Conservation (phyloP, 2,329 filamentous ascomycete genomes). For the Epicoccum nigrum region DNA sequence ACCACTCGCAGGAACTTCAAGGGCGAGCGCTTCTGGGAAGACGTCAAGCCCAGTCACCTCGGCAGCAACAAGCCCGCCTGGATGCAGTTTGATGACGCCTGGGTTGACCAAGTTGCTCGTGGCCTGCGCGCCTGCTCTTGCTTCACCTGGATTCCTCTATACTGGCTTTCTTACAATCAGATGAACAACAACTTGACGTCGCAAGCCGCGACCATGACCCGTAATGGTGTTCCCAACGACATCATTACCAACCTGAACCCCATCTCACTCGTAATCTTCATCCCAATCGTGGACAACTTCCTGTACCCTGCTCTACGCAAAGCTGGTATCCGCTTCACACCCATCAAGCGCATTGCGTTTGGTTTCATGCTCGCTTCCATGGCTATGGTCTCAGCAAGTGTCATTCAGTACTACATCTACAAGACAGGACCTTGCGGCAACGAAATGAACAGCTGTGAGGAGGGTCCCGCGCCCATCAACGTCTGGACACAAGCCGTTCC, state of each 20-base stretch:
- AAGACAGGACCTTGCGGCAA: constrained; percentile 65
- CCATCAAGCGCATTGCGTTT: constrained; percentile 59
- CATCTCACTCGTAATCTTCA: constrained; percentile 60
- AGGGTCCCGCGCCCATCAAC: constrained; percentile 63
- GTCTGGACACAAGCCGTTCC: constrained; percentile 62
- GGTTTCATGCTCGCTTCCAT: constrained; percentile 57
- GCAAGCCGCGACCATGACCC: constrained; percentile 60
- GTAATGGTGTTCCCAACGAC: constrained; percentile 62
- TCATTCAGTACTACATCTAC: constrained; percentile 68
- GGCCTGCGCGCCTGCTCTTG: constrained; percentile 48
- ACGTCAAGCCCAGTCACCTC: constrained; percentile 70
- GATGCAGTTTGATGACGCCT: constrained; percentile 85
- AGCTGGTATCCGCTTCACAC: constrained; percentile 57
- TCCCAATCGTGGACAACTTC: constrained; percentile 60
- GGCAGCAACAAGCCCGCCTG: constrained; percentile 64
- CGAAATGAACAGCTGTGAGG: constrained; percentile 60
- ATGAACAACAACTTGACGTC: constrained; percentile 62
- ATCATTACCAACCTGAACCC: constrained; percentile 62
- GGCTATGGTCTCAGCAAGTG: constrained; percentile 58
- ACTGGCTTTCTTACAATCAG: constrained; percentile 59
- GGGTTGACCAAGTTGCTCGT: constrained; percentile 67
- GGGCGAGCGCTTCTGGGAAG: constrained; percentile 67
- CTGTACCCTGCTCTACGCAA: constrained; percentile 60
- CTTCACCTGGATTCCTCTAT: constrained; percentile 61
- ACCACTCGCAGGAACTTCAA: constrained; percentile 65